Evolutionary conservation across 1,284 basidiomycete genomes (phyloP).

Genomic region (Boletellus dicymbophilus): DNA sequence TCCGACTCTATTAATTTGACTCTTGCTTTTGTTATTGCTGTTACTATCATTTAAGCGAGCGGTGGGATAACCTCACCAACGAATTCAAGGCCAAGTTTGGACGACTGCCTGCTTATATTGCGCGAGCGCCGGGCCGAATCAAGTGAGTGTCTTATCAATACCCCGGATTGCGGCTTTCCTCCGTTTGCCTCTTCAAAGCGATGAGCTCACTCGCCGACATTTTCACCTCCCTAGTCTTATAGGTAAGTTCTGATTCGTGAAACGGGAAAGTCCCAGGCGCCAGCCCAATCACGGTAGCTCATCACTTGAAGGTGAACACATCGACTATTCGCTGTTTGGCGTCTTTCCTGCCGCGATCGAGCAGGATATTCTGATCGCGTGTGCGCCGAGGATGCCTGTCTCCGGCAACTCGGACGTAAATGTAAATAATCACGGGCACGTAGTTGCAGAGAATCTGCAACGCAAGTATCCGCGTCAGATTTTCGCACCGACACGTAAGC

Average conservation of each 20-base stretch:
- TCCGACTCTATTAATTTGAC: too few species aligned
- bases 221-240: slow-evolving; percentile 27
- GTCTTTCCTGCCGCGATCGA: slow-evolving; percentile 87
- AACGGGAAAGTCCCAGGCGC: too few species aligned
- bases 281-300: too few species aligned
- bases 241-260: slow-evolving; percentile 22
- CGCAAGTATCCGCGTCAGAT: slow-evolving; percentile 56
- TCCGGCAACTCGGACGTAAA: too few species aligned
- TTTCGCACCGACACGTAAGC: slow-evolving; percentile 51
- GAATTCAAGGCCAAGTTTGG: slow-evolving; percentile 71
- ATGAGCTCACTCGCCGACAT: background rate
- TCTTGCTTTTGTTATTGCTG: too few species aligned
- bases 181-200: too few species aligned
- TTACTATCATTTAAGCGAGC: too few species aligned
- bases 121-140: slow-evolving; percentile 83
- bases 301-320: slow-evolving; percentile 71
- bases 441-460: slow-evolving; percentile 68
- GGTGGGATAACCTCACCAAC: slow-evolving; percentile 66
- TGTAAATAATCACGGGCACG: slow-evolving; percentile 37
- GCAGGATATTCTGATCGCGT: slow-evolving; percentile 83
- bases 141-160: too few species aligned
- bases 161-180: too few species aligned
- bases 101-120: slow-evolving; percentile 66
- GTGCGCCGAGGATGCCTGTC: slow-evolving; percentile 50
- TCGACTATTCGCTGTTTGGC: slow-evolving; percentile 82